Conservation (phyloP, 306 rosid species). For the Vigna hirtella region DNA sequence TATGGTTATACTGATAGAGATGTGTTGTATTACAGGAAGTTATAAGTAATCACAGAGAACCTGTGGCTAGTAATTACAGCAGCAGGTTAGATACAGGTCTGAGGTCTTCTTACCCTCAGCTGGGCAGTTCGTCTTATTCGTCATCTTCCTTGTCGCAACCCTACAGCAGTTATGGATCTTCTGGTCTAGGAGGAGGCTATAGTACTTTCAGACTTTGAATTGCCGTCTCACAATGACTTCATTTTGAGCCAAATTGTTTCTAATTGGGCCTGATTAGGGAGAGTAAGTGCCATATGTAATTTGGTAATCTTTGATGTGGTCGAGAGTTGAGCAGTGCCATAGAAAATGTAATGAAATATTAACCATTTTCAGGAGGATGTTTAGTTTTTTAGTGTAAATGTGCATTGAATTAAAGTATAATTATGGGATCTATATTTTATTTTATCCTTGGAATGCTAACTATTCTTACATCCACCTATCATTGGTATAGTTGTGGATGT, state of each 20-base stretch:
- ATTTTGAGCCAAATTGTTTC: slow-evolving; percentile 40
- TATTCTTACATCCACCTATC: neutral
- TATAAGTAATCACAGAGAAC: slow-evolving; percentile 69
- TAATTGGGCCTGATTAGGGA: slow-evolving; percentile 45
- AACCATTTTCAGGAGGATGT: slow-evolving; percentile 47
- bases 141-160: slow-evolving; percentile 76
- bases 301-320: slow-evolving; percentile 46
- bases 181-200: slow-evolving; percentile 88
- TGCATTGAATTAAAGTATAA: slow-evolving; percentile 38
- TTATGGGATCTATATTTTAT: slow-evolving; percentile 5
- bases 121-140: slow-evolving; percentile 66
- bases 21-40: slow-evolving; percentile 66
- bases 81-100: slow-evolving; percentile 69
- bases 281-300: slow-evolving; percentile 34
- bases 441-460: slow-evolving; percentile 16
- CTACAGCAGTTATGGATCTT: slow-evolving; percentile 76
- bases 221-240: slow-evolving; percentile 39
- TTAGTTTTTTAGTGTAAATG: slow-evolving; percentile 42
- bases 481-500: neutral
- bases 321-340: slow-evolving; percentile 45
- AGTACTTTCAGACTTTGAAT: slow-evolving; percentile 80
- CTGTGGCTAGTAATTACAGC: slow-evolving; percentile 65
- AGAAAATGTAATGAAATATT: slow-evolving; percentile 54
- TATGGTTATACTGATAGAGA: slow-evolving; percentile 39
- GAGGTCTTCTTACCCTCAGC: slow-evolving; percentile 77